A percentile compares a stretch with the other conserved stretches of the same genome.
phyloP scores from a whole-genome alignment of 1,139 yeast genomes.

The Yamadazyma taylorii region DNA sequence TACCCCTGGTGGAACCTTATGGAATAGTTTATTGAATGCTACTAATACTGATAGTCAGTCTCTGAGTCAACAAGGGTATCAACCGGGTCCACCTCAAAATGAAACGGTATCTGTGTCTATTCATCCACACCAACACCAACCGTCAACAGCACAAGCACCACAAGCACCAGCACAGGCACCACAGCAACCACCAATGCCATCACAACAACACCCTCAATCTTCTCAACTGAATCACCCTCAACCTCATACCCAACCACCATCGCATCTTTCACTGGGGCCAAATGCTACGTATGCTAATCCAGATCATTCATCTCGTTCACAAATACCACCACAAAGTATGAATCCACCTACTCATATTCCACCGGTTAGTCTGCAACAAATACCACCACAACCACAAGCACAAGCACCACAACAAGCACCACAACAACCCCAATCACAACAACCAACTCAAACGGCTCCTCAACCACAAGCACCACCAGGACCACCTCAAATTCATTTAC shows the following conservation, averaged over 20 bases:
- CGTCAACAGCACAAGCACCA: conserved; percentile 9
- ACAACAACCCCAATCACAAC: conserved; percentile 1
- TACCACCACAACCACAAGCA: conserved; percentile 1
- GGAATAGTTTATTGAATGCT: conserved; percentile 47
- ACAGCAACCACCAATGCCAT: conserved; percentile 1
- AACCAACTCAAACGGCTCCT: too few relatives aligned
- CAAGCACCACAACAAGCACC: conserved; percentile 4
- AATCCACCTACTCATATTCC: too few relatives aligned
- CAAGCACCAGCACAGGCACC: background rate
- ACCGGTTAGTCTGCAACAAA: too few relatives aligned
- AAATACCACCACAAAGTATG: too few relatives aligned
- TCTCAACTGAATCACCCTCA: background rate
- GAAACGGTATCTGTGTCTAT: conserved; percentile 1
- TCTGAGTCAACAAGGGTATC: background rate
- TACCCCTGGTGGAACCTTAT: conserved; percentile 50
- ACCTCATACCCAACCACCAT: too few relatives aligned
- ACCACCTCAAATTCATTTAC: conserved; percentile 1
- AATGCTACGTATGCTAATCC: too few relatives aligned
- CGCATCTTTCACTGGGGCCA: too few relatives aligned
- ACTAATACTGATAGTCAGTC: conserved; percentile 19
- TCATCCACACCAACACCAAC: conserved; percentile 4
- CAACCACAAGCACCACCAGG: conserved; percentile 3
- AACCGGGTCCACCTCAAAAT: conserved; percentile 7
- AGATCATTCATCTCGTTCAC: too few relatives aligned
- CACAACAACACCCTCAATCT: background rate